Conservation (phyloP, 176 grass and related monocot species). For the Elaeis guineensis region DNA sequence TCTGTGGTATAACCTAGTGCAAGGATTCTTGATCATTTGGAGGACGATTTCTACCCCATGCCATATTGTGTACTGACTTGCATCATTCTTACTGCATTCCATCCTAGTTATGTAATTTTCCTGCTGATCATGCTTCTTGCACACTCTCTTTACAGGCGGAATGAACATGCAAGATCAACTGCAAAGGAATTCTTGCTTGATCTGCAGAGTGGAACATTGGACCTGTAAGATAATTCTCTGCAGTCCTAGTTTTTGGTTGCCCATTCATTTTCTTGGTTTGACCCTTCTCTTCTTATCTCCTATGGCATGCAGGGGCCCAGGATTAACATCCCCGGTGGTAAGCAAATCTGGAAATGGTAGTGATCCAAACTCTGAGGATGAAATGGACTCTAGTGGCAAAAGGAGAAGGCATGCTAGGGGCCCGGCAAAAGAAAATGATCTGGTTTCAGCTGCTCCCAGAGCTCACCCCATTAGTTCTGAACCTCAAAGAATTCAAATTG, state of each 20-base stretch:
- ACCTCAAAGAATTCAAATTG: constrained; percentile 56
- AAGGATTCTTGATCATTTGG: too few species aligned
- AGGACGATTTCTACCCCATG: too few species aligned
- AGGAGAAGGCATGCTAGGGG: constrained; percentile 67
- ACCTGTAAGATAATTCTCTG: constrained; percentile 54
- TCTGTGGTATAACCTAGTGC: not conserved
- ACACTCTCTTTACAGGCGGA: constrained; percentile 23
- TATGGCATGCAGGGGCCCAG: constrained; percentile 59
- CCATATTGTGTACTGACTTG: not conserved
- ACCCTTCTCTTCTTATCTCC: not conserved
- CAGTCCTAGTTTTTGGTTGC: constrained; percentile 3
- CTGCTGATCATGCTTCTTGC: not conserved
- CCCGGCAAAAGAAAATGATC: constrained; percentile 55
- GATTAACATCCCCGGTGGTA: constrained; percentile 31
- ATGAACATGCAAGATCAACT: constrained; percentile 32
- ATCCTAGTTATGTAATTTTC: not conserved
- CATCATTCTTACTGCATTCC: not conserved
- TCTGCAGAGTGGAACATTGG: constrained; percentile 83
- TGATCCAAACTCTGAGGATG: constrained; percentile 90
- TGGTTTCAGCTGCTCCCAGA: constrained; percentile 55
- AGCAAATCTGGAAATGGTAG: constrained; percentile 48
- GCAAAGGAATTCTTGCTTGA: constrained; percentile 89
- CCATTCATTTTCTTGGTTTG: not conserved
- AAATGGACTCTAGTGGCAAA: constrained; percentile 59
- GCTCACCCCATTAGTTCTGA: constrained; percentile 78